A percentile compares a stretch with the other conserved stretches of the same genome.
Evolutionary conservation across 768 basidiomycete genomes (phyloP).

Genomic region (Auriscalpium orientale): DNA sequence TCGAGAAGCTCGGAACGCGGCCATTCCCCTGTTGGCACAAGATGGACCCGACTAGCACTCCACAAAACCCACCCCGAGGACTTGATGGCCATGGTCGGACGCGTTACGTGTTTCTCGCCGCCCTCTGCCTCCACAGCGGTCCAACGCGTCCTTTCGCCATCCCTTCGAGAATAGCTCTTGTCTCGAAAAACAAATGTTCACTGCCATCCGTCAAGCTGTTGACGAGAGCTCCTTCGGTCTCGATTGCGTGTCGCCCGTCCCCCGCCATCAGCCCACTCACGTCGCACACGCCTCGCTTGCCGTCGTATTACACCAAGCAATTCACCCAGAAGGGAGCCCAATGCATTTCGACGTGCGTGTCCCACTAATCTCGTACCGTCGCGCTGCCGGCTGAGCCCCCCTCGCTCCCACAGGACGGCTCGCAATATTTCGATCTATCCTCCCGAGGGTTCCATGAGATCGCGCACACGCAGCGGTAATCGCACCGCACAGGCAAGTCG

Average conservation of each 20-base stretch:
- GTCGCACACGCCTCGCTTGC: slow-evolving; percentile 52
- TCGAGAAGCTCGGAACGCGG: slow-evolving; percentile 83
- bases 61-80: slow-evolving; percentile 67
- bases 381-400: slow-evolving; percentile 12
- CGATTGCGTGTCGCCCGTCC: slow-evolving; percentile 37
- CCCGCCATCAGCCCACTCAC: slow-evolving; percentile 16
- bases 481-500: slow-evolving; percentile 81
- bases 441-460: slow-evolving; percentile 82
- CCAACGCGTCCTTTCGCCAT: slow-evolving; percentile 15
- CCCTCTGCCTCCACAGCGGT: slow-evolving; percentile 10
- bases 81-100: slow-evolving; percentile 66
- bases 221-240: slow-evolving; percentile 71
- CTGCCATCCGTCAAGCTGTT: slow-evolving; percentile 62
- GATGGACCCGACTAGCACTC: slow-evolving; percentile 72
- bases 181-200: slow-evolving; percentile 47
- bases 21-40: slow-evolving; percentile 76
- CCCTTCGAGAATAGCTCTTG: slow-evolving; percentile 39
- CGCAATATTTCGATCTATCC: slow-evolving; percentile 87
- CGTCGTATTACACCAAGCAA: slow-evolving; percentile 71
- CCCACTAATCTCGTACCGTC: slow-evolving; percentile 13
- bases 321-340: slow-evolving; percentile 81
- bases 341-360: slow-evolving; percentile 85
- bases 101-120: slow-evolving; percentile 48
- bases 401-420: slow-evolving; percentile 52
- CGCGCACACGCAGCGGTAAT: slow-evolving; percentile 81